Evolutionary conservation across 345 rosid genomes (phyloP).

Genomic region (Cardamine occulta): DNA sequence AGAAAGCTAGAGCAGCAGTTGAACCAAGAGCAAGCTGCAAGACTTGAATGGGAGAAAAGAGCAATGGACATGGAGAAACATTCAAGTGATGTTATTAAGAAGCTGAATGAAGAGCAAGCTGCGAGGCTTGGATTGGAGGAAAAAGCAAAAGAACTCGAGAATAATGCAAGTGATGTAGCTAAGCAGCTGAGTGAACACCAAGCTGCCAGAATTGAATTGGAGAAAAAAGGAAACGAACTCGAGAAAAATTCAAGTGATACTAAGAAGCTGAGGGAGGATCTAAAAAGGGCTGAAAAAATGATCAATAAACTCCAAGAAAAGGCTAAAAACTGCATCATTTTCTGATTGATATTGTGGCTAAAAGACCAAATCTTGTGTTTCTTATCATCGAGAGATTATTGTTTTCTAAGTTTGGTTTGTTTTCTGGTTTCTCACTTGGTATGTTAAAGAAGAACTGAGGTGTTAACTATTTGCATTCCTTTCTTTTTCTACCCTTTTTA

Average conservation of each 20-base stretch:
- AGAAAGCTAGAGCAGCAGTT: constrained; percentile 63
- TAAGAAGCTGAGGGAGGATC: constrained; percentile 45
- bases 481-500: too few species aligned
- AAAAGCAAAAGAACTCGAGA: constrained; percentile 48
- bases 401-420: not conserved
- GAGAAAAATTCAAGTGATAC: not conserved
- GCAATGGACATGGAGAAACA: constrained; percentile 53
- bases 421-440: not conserved
- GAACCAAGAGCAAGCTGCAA: constrained; percentile 70
- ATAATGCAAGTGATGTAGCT: constrained; percentile 1
- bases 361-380: not conserved
- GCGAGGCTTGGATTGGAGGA: not conserved
- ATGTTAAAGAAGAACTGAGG: too few species aligned
- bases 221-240: too few species aligned
- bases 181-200: not conserved
- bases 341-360: constrained; percentile 38
- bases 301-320: constrained; percentile 51
- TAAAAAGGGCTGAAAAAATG: constrained; percentile 51
- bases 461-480: too few species aligned
- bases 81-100: constrained; percentile 58
- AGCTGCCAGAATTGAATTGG: not conserved
- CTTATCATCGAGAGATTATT: not conserved
- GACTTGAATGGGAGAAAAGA: constrained; percentile 55
- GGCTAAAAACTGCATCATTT: constrained; percentile 46
- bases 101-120: constrained; percentile 39